Evolutionary conservation across 2,329 filamentous ascomycete genomes (phyloP).

Genomic region (Huntiella savannae): DNA sequence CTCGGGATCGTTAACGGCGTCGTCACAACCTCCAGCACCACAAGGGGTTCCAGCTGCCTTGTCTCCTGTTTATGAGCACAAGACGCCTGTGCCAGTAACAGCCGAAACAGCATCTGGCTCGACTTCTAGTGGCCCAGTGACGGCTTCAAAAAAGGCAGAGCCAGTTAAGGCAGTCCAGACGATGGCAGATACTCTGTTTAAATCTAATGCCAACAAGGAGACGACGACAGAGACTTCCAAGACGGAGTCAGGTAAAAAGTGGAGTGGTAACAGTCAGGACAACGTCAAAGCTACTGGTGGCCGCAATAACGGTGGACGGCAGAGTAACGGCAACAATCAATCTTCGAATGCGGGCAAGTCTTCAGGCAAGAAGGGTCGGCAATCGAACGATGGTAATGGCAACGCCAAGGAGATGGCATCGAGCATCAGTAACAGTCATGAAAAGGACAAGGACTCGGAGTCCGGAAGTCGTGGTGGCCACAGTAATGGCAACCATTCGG

Average conservation of each 20-base stretch:
- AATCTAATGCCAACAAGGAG: not conserved
- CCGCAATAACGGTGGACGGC: constrained; percentile 1
- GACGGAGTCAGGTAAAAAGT: constrained; percentile 1
- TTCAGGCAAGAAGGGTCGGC: constrained; percentile 7
- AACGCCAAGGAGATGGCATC: not conserved
- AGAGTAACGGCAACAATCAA: not conserved
- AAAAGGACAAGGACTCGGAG: constrained; percentile 30
- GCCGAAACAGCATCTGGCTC: not conserved
- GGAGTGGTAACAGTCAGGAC: not conserved
- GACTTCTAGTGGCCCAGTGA: not conserved
- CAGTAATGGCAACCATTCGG: constrained; percentile 14
- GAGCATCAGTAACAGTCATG: not conserved
- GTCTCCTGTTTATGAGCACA: constrained; percentile 9
- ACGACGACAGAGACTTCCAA: constrained; percentile 1
- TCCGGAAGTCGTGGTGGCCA: constrained; percentile 14
- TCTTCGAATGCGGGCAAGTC: not conserved
- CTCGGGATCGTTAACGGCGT: not conserved
- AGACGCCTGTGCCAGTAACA: not conserved
- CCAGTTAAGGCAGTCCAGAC: not conserved
- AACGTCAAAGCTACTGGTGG: constrained; percentile 1
- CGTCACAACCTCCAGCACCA: not conserved
- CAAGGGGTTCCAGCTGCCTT: not conserved
- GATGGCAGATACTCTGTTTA: not conserved
- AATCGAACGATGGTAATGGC: not conserved
- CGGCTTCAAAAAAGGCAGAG: constrained; percentile 2